Evolutionary conservation across 176 grass and related monocot species (phyloP).

Genomic region (Otatea glauca): DNA sequence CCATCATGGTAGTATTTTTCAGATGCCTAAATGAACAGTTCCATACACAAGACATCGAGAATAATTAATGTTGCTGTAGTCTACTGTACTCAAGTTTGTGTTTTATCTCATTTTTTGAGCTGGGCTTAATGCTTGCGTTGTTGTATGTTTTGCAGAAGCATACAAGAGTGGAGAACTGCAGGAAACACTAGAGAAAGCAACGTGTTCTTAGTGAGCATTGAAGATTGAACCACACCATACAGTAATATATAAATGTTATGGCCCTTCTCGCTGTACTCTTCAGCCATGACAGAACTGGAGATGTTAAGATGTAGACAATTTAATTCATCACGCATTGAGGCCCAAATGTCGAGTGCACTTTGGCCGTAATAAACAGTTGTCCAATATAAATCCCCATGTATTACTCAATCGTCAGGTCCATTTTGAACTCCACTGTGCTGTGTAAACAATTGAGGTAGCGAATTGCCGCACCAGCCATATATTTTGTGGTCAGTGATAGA

Average conservation of each 20-base stretch:
- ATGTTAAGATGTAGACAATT: not conserved
- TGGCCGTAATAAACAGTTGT: not conserved
- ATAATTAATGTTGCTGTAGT: not conserved
- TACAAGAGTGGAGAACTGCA: slow-evolving; percentile 80
- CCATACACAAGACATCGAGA: not conserved
- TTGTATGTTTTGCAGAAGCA: slow-evolving; percentile 58
- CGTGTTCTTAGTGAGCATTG: slow-evolving; percentile 46
- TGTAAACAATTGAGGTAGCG: not conserved
- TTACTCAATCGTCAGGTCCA: not conserved
- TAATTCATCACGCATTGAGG: not conserved
- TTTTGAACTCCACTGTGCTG: not conserved
- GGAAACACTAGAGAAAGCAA: slow-evolving; percentile 71
- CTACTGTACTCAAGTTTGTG: not conserved
- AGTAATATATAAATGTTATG: not conserved
- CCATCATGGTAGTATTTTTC: not conserved
- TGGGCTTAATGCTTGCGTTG: not conserved
- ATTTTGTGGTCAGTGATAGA: not conserved
- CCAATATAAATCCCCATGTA: not conserved
- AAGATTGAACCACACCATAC: not conserved
- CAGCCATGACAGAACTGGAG: not conserved
- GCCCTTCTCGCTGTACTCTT: not conserved
- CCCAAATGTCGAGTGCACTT: not conserved
- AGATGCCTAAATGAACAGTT: not conserved
- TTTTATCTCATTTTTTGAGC: slow-evolving; percentile 13
- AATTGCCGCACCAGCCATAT: not conserved